Evolutionary conservation across 2,329 filamentous ascomycete genomes (phyloP), one percentile per base, ranked within the genome.

Genomic region (Curvularia sp.): DNA sequence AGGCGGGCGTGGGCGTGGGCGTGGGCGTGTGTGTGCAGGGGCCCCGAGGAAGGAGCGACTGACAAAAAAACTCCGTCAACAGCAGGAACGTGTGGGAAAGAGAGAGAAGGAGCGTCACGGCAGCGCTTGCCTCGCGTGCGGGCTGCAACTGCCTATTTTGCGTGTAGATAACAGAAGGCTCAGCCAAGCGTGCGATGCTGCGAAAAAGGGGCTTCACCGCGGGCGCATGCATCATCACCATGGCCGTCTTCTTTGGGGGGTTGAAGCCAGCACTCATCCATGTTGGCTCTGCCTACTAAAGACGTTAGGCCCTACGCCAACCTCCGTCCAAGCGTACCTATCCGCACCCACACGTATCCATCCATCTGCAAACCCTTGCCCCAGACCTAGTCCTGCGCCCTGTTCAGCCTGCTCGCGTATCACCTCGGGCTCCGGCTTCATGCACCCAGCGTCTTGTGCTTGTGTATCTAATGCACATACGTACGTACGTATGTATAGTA

Each of bases 341-440:
- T 54, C 50, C 50, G 50, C 50, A 23, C 55, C 57, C 53, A 63
- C 60, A 48, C 49, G 43, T 41, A 48, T 48, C 49, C 46, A 27
- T 48, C 42, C 25, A 36, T 48, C 49, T 48, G 49, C 49, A 41
- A 43, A 53, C 55, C 55, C 55, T 57, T 23, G 36, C 28, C 18
- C 42, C 23, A 15, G 36, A 32, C 39, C 46, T 49, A 34, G 36
- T n/a, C 23, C 9, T 5, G 7, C 18, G 10, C 25, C 28, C 28
- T 23, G 18, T 12, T 21, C 18, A 18, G n/a, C 48, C 10, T n/a
- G 49, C 51, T 59, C 59, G 57, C 57, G 27, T 59, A 60, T 46
- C 53, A 48, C 47, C 52, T 54, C 53, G 57, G 52, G 42, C 52
- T 55, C 59, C 55, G 60, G 48, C 61, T 60, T 52, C 55, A 55